Evolutionary conservation across 257 asterid species (phyloP).

Genomic region (Galeopsis tetrahit): DNA sequence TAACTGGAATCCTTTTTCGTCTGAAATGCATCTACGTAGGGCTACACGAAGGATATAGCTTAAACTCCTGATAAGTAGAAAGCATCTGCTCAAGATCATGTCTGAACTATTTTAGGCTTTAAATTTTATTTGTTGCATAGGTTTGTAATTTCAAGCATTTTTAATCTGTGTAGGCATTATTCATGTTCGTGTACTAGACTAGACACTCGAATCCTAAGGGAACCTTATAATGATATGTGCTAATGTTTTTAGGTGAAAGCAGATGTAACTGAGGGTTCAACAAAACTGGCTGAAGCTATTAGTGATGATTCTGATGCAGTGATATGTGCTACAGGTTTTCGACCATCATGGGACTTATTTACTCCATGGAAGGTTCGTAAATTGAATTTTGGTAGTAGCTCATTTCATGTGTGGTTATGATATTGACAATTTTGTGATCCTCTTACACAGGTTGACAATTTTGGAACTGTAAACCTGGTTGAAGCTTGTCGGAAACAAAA

Average conservation of each 20-base stretch:
- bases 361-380: conserved; percentile 88
- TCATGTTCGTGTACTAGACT: background rate
- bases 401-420: background rate
- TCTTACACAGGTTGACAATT: conserved; percentile 78
- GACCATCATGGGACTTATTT: conserved; percentile 75
- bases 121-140: background rate
- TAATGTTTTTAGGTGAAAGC: conserved; percentile 70
- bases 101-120: background rate
- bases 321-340: conserved; percentile 92
- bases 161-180: background rate
- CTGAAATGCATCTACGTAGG: background rate
- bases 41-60: background rate
- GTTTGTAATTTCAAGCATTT: background rate
- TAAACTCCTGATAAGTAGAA: background rate
- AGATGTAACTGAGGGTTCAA: conserved; percentile 89
- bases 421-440: background rate
- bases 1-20: background rate
- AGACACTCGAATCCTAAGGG: background rate
- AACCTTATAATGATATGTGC: background rate
- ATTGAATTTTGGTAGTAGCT: background rate
- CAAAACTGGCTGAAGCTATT: conserved; percentile 77
- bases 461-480: conserved; percentile 92
- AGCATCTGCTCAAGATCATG: conserved; percentile 1
- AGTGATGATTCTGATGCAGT: conserved; percentile 94
- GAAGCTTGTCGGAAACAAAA: conserved; percentile 87